Percentiles rank a stretch among this genome's conserved stretches.
Conservation (phyloP, 106 monocot genomes). For the Amphibolis antarctica region DNA sequence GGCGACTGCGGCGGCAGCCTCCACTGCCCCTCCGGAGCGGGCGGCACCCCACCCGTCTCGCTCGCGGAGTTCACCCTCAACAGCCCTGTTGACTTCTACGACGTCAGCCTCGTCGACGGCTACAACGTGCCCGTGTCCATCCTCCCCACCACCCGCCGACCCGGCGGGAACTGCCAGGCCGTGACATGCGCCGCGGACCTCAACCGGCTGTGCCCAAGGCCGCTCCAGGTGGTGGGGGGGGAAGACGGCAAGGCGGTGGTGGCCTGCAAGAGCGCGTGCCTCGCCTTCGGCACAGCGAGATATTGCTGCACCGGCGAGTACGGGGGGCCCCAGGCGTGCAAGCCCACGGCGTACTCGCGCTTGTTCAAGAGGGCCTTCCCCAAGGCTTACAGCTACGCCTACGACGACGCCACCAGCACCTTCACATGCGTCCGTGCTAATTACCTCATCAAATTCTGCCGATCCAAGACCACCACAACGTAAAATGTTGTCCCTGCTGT, state of each 20-base stretch:
- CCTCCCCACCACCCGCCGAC: slow-evolving; percentile 12
- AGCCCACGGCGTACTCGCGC: not conserved
- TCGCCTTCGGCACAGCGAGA: not conserved
- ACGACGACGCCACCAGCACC: slow-evolving; percentile 4
- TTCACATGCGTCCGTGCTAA: slow-evolving; percentile 5
- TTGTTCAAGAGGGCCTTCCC: slow-evolving; percentile 3
- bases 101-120: slow-evolving; percentile 78
- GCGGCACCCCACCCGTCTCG: slow-evolving; percentile 57
- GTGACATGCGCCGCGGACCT: slow-evolving; percentile 36
- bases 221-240: slow-evolving; percentile 11
- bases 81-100: slow-evolving; percentile 51
- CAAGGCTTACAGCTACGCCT: slow-evolving; percentile 9
- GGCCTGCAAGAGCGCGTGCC: slow-evolving; percentile 7
- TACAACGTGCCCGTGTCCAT: slow-evolving; percentile 61
- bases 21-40: slow-evolving; percentile 46
- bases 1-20: slow-evolving; percentile 63
- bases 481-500: too few relatives aligned
- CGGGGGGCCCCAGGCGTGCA: not conserved
- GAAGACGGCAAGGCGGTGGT: not conserved
- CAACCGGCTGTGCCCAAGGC: slow-evolving; percentile 28
- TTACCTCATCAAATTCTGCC: not conserved
- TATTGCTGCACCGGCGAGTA: slow-evolving; percentile 6
- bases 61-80: slow-evolving; percentile 51
- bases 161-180: slow-evolving; percentile 18
- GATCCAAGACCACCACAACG: too few relatives aligned